Evolutionary conservation across 495 filamentous ascomycete species (phyloP).

Genomic region (Rostrohypoxylon terebratum): DNA sequence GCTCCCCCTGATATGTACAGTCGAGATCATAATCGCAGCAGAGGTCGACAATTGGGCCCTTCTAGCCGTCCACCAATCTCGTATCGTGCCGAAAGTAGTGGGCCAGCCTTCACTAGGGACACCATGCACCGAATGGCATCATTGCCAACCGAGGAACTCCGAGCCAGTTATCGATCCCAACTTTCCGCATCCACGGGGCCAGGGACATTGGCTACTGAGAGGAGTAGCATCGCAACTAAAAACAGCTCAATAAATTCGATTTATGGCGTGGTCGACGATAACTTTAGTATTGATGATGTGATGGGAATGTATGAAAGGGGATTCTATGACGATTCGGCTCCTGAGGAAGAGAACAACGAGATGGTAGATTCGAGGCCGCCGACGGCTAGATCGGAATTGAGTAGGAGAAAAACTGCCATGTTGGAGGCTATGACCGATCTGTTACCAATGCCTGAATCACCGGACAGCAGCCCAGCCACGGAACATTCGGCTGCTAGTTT

Average conservation of each 20-base stretch:
- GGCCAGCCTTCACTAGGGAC: slow-evolving; percentile 52
- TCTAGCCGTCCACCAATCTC: slow-evolving; percentile 43
- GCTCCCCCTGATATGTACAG: slow-evolving; percentile 47
- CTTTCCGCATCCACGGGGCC: slow-evolving; percentile 75
- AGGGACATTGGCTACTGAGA: slow-evolving; percentile 76
- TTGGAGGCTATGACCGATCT: slow-evolving; percentile 60
- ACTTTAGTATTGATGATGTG: slow-evolving; percentile 89
- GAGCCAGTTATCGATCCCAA: slow-evolving; percentile 78
- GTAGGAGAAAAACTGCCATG: slow-evolving; percentile 52
- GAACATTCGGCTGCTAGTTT: slow-evolving; percentile 58
- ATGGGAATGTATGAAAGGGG: slow-evolving; percentile 94
- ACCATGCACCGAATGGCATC: slow-evolving; percentile 54
- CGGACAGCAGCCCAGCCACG: slow-evolving; percentile 36
- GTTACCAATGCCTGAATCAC: slow-evolving; percentile 47
- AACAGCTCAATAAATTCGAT: slow-evolving; percentile 80
- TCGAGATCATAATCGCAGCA: slow-evolving; percentile 39
- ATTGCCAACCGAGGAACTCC: slow-evolving; percentile 65
- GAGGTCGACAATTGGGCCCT: slow-evolving; percentile 38
- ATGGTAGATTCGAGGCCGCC: slow-evolving; percentile 50
- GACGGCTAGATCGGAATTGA: slow-evolving; percentile 51
- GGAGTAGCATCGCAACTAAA: slow-evolving; percentile 84
- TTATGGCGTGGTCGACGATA: slow-evolving; percentile 70
- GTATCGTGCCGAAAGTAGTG: slow-evolving; percentile 49
- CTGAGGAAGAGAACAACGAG: slow-evolving; percentile 55
- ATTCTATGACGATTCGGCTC: slow-evolving; percentile 71